Conservation (phyloP, 257 asterid species). For the Solanum sejunctum region DNA sequence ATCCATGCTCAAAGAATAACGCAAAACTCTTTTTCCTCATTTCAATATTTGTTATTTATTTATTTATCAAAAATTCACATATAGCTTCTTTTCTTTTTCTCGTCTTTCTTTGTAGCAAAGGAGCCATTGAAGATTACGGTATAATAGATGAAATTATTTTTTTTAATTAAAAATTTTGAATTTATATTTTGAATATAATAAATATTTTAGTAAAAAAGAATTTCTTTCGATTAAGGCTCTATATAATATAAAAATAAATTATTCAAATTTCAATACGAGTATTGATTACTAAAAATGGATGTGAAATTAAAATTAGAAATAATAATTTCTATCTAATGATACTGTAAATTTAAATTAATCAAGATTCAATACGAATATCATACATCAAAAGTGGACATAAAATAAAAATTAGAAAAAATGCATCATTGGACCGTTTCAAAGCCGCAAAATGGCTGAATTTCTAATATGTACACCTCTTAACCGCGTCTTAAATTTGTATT, state of each 20-base stretch:
- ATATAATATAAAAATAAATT: accelerated
- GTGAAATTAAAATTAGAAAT: neutral
- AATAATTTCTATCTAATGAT: no score
- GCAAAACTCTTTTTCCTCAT: neutral
- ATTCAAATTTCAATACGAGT: accelerated
- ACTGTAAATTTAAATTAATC: neutral
- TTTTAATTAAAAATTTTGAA: neutral
- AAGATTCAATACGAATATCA: accelerated
- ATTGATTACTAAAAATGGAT: no score
- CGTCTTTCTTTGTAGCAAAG: neutral
- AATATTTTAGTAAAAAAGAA: neutral
- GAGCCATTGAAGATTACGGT: neutral
- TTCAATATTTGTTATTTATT: neutral
- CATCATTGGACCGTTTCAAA: neutral
- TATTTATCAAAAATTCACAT: neutral
- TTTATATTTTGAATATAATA: neutral
- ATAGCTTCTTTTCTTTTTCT: neutral
- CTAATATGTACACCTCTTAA: neutral
- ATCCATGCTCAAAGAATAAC: neutral
- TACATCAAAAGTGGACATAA: neutral
- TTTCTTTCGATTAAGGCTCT: accelerated
- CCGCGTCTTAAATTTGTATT: neutral
- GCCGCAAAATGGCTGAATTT: neutral
- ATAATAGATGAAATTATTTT: no score
- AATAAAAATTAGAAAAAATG: neutral